Base-by-base conservation (phyloP, 768 basidiomycete genomes). In the Kwoniella bestiolae region DNA sequence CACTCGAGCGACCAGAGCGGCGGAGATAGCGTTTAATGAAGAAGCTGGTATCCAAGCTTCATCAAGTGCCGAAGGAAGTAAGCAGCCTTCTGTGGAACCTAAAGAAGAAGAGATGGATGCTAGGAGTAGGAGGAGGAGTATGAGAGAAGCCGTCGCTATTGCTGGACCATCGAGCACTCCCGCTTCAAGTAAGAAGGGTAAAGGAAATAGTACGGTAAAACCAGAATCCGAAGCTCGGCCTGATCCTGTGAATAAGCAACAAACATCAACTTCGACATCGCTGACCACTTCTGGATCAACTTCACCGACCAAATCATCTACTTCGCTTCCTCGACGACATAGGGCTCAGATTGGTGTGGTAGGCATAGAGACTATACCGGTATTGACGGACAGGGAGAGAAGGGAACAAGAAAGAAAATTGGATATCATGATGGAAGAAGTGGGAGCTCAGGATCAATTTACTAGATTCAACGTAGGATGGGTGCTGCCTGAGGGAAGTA, bases 401-500 rank as follows among this genome's bases (percentile, higher is more conserved):
- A 53, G 78, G 23, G 67, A 71, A 44, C 67, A 63, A 58, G 72
- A 77, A 41, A 51, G 34, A 29, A 31, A 23, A 12, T 46, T 81
- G 68, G 75, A 76, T 49, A 84, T 85, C 26, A 82, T 90, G 59
- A 88, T 91, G 2, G 85, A 87, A n/a, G 84, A 87, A 45, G 87
- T 94, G 32, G 90, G 89, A 75, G 85, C 86, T 46, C 85, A 86
- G 60, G 86, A 86, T 46, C 89, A 88, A 21, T 96, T 95, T 83
- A 86, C 84, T 75, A 81, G 89, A 82, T 95, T 95, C 82, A 89
- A 96, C 64, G 83, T 84, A 25, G 93, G 93, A 0, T 94, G 92
- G 92, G 91, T 95, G 7, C 81, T 94, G 14, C 90, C 91, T 25
- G 83, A 87, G 2, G 90, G 89, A 34, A 86, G 87, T 56, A 86